Evolutionary conservation across 2,329 filamentous ascomycete species (phyloP), one percentile per base, ranked within the genome.

Genomic region (Sclerotinia glacialis): DNA sequence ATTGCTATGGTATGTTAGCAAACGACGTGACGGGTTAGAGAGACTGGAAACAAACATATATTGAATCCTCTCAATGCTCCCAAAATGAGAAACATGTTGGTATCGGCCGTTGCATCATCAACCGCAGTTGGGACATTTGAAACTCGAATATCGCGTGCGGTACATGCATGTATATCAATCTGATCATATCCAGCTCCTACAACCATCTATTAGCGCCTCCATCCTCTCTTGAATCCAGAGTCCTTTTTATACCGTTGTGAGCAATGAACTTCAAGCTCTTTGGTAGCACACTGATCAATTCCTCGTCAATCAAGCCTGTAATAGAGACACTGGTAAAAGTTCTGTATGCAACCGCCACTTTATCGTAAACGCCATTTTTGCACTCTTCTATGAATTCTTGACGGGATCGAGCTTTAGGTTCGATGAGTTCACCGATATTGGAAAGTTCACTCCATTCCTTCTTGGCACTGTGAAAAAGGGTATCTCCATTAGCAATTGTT

Each of bases 131-230:
- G 92, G 1, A 90, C 89, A 78, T 96, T 95, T 70, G 90, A 92
- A 44, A 96, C 89, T 52, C 81, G 83, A 70, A 96, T 83, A 31
- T 81, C 80, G 64, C 86, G 86, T 1, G 81, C 80, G 12, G 86
- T 89, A 80, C 91, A 94, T 49, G 89, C 89, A 56, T 84, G 77
- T 11, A 93, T 82, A 76, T 93, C 88, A 69, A 96, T 82, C 77
- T 93, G 89, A 77, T 96, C 92, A 78, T 96, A 96, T 47, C 93
- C 93, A 66, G 92, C 91, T 69, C 91, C 88, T 90, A 68, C 52
- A 26, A 42, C 18, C 28, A 49, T 8, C 28, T 37, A 47, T 56
- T 47, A 65, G 42, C 40, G 40, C 28, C 23, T 3, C 8, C 26
- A 9, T 21, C 28, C 49, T 50, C 37, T 34, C 42, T 50, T 26